phyloP scores from a whole-genome alignment of 306 rosid species.

The Quercus rubra region DNA sequence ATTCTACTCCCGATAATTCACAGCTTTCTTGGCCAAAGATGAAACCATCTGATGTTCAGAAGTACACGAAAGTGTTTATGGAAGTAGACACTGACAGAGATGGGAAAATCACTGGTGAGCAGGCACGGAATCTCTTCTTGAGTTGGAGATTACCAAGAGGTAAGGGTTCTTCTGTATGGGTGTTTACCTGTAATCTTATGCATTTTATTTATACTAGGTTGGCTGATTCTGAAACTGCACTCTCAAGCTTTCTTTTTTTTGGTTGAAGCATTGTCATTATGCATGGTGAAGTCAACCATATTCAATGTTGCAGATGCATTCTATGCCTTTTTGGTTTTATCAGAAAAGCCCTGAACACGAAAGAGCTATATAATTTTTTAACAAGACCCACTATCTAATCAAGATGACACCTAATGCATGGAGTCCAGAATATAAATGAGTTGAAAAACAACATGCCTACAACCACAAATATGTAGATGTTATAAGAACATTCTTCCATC shows the following conservation, averaged over 20 bases:
- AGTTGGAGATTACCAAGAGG: slow-evolving; percentile 99
- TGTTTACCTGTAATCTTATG: slow-evolving; percentile 7
- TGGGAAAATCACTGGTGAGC: slow-evolving; percentile 92
- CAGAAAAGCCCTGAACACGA: not conserved
- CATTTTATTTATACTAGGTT: slow-evolving; percentile 14
- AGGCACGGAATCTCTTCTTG: slow-evolving; percentile 88
- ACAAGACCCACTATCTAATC: not conserved
- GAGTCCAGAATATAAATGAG: not conserved
- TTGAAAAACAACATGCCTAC: not conserved
- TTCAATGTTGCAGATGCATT: not conserved
- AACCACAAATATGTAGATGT: not conserved
- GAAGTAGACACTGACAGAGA: slow-evolving; percentile 94
- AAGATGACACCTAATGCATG: not conserved
- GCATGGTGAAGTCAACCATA: not conserved
- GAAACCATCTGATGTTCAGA: slow-evolving; percentile 92
- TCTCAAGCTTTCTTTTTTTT: not conserved
- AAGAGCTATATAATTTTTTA: not conserved
- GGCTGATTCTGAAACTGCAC: slow-evolving; percentile 9
- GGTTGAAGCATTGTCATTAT: not conserved
- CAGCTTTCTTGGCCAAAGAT: slow-evolving; percentile 91
- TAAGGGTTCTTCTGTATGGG: slow-evolving; percentile 16
- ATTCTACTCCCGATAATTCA: slow-evolving; percentile 46
- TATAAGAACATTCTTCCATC: not conserved
- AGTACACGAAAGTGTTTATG: slow-evolving; percentile 79
- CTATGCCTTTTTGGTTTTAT: not conserved